These are phyloP conservation scores for Entomortierella parvispora DNA, from an alignment of 192 early-diverging fungal species.

Conservation along the genomic window DNA sequence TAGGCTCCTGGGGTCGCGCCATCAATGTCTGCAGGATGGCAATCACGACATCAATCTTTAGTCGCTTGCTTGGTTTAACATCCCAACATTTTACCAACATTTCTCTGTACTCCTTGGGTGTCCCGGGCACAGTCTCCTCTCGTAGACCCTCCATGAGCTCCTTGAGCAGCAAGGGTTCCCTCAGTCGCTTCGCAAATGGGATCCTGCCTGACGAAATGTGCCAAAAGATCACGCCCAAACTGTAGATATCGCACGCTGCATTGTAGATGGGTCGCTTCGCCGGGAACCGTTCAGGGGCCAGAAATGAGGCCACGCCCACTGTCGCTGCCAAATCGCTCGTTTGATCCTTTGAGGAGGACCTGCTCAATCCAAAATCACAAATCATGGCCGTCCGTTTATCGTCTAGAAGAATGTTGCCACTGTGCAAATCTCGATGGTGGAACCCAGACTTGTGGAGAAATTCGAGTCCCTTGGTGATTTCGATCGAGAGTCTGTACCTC, in stretches of 20 bases:
- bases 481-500: conserved; percentile 38
- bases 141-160: conserved; percentile 41
- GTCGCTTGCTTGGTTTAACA: conserved; percentile 32
- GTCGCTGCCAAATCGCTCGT: conserved; percentile 30
- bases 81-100: conserved; percentile 56
- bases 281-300: conserved; percentile 47
- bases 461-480: conserved; percentile 52
- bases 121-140: conserved; percentile 39
- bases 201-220: conserved; percentile 51
- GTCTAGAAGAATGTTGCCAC: conserved; percentile 57
- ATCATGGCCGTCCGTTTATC: conserved; percentile 51
- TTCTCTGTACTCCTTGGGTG: conserved; percentile 45
- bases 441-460: conserved; percentile 55
- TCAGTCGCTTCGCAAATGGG: conserved; percentile 37
- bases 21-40: conserved; percentile 45
- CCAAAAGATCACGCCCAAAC: conserved; percentile 56
- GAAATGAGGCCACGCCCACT: conserved; percentile 40
- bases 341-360: conserved; percentile 22
- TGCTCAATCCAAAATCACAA: conserved; percentile 49
- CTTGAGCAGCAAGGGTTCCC: conserved; percentile 23
- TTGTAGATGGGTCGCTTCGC: conserved; percentile 35
- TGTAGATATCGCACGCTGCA: conserved; percentile 51
- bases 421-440: conserved; percentile 57
- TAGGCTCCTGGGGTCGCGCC: conserved; percentile 30
- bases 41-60: conserved; percentile 50